These are phyloP conservation scores for Daldinia sp. DNA, from an alignment of 2,329 filamentous ascomycete species.

Conservation along the genomic window DNA sequence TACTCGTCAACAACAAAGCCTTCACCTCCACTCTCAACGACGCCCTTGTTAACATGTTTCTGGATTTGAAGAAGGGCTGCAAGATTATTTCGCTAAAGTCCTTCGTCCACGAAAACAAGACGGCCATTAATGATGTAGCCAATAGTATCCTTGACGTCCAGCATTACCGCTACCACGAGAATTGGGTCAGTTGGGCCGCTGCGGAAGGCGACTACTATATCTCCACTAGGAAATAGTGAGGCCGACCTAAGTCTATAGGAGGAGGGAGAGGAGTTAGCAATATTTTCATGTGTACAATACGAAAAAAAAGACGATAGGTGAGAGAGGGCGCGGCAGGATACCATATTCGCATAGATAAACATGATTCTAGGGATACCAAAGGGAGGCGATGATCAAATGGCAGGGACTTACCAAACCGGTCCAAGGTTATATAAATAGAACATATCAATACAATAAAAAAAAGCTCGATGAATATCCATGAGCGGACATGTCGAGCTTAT, in stretches of 20 bases:
- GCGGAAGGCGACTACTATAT: conserved; percentile 88
- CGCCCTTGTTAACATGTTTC: conserved; percentile 85
- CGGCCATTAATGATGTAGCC: conserved; percentile 81
- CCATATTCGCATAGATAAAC: conserved; percentile 41
- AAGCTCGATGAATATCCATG: conserved; percentile 11
- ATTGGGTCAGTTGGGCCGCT: conserved; percentile 93
- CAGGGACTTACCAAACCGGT: conserved; percentile 48
- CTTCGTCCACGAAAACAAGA: conserved; percentile 85
- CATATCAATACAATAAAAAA: conserved; percentile 41
- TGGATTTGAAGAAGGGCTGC: conserved; percentile 91
- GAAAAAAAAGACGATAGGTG: conserved; percentile 22
- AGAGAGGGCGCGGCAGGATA: conserved; percentile 38
- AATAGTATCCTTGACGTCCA: conserved; percentile 82
- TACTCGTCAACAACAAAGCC: conserved; percentile 97
- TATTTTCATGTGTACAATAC: conserved; percentile 29
- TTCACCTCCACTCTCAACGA: conserved; percentile 91
- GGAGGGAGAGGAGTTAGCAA: conserved; percentile 31
- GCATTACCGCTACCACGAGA: conserved; percentile 69
- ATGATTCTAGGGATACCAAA: conserved; percentile 42
- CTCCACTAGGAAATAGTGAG: conserved; percentile 76
- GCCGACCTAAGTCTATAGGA: conserved; percentile 6
- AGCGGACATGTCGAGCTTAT: background rate
- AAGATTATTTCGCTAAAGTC: conserved; percentile 92
- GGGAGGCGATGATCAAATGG: conserved; percentile 18
- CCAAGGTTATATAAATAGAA: conserved; percentile 42